Base-by-base conservation (phyloP, 345 rosid species). In the Moricandia arvensis region DNA sequence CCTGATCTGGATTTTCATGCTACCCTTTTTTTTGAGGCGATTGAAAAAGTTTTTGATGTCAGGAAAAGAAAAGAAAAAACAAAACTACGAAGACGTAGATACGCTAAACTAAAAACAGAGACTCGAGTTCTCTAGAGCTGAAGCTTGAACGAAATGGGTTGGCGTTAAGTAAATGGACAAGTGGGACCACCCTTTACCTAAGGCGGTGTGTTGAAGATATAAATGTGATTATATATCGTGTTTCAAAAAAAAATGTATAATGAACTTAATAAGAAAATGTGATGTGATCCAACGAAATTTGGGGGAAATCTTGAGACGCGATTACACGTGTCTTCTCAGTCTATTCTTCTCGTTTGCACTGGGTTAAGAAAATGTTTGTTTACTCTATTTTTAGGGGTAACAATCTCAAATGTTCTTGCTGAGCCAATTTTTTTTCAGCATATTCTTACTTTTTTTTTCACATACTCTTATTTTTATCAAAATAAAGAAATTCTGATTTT, bases 251-350 rank as follows among this genome's bases (percentile, higher is more conserved):
- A 21, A 21, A 21, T 21, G 24, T 45, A 38, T 38, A 43, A 24
- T 37, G 15, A 41, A 58, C 18, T 37, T n/a, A 59, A 37, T 15
- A 59, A 9, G 41, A 26, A 15, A 11, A 12, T 27, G 57, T 27
- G 55, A 58, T 47, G 66, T 16, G 59, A 59, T 29, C n/a, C 5
- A 35, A 58, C 26, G 26, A 38, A 57, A 37, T 15, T n/a, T 59
- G 49, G 43, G 12, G 57, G 16, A 3, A 43, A 71, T 27, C 43
- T 71, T 43, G 2, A 4, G 18, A 11, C 2, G 33, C 54, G 62
- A 53, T 18, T 71, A 60, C 75, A 71, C 59, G 68, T 71, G 59
- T 71, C 47, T 24, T 60, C 60, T 71, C 45, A 71, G 43, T 29
- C 67, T 58, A 60, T 57, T 9, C 24, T 7, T 16, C 27, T 27